phyloP scores from a whole-genome alignment of 257 asterid genomes.

The Ophiorrhiza pumila region DNA sequence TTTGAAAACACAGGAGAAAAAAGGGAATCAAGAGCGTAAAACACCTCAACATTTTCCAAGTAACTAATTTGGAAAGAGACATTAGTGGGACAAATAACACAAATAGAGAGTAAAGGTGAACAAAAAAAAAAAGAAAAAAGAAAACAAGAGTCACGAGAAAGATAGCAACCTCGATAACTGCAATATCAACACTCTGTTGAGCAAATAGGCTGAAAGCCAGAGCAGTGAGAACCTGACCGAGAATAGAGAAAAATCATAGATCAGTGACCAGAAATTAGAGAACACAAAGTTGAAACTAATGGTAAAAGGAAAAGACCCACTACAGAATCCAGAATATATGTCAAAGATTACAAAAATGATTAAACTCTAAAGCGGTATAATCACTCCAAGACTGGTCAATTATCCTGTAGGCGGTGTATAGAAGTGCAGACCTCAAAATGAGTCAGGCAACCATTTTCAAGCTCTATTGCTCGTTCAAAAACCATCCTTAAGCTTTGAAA shows the following conservation, averaged over 20 bases:
- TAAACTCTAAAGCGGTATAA: constrained; percentile 1
- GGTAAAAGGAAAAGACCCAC: background rate
- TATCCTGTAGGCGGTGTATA: no score
- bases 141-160: constrained; percentile 16
- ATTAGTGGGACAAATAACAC: constrained; percentile 19
- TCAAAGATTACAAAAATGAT: background rate
- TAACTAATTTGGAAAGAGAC: constrained; percentile 8
- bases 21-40: background rate
- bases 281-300: background rate
- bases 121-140: constrained; percentile 5
- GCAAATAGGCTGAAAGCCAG: constrained; percentile 85
- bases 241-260: constrained; percentile 18
- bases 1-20: background rate
- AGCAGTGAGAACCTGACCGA: constrained; percentile 77
- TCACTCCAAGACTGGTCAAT: background rate
- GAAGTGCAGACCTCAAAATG: constrained; percentile 74
- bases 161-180: constrained; percentile 75
- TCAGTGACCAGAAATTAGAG: constrained; percentile 9
- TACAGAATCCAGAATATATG: background rate
- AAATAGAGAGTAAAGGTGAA: no score
- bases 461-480: constrained; percentile 55
- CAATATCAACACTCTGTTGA: constrained; percentile 73
- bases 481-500: constrained; percentile 49
- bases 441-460: constrained; percentile 66
- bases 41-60: background rate